Evolutionary conservation across 2,329 filamentous ascomycete genomes (phyloP).

Genomic region (Alternaria tenuissima): DNA sequence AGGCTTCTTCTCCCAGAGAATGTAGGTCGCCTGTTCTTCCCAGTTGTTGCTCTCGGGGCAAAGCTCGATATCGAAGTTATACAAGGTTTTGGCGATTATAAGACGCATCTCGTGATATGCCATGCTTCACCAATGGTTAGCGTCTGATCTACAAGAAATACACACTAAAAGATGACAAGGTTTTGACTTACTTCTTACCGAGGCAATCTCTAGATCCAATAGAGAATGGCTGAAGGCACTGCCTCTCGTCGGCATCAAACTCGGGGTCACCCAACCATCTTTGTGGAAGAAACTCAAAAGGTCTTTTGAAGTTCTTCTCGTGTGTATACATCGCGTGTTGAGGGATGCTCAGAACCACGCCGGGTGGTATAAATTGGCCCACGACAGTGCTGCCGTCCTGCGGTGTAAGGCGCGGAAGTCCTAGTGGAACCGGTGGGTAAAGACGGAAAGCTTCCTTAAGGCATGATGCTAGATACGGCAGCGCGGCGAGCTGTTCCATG

Average conservation of each 20-base stretch:
- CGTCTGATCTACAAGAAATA: not conserved
- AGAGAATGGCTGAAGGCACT: slow-evolving; percentile 56
- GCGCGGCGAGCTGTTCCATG: slow-evolving; percentile 36
- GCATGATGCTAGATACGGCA: slow-evolving; percentile 51
- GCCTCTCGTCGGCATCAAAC: slow-evolving; percentile 40
- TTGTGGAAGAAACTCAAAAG: slow-evolving; percentile 51
- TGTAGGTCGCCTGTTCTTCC: slow-evolving; percentile 45
- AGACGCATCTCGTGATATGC: slow-evolving; percentile 54
- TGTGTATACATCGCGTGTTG: slow-evolving; percentile 31
- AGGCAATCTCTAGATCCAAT: slow-evolving; percentile 53
- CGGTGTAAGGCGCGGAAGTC: slow-evolving; percentile 47
- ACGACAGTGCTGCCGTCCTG: slow-evolving; percentile 48
- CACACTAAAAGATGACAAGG: not conserved
- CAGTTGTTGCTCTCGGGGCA: slow-evolving; percentile 41
- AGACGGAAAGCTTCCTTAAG: slow-evolving; percentile 54
- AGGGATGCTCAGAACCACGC: slow-evolving; percentile 23
- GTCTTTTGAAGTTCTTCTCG: slow-evolving; percentile 45
- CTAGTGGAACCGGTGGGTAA: slow-evolving; percentile 53
- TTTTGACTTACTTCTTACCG: slow-evolving; percentile 46
- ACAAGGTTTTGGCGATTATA: slow-evolving; percentile 50
- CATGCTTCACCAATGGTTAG: slow-evolving; percentile 34
- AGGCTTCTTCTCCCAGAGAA: slow-evolving; percentile 51
- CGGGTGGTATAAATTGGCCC: slow-evolving; percentile 48
- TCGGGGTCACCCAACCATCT: slow-evolving; percentile 48
- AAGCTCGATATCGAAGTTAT: slow-evolving; percentile 51